phyloP scores from a whole-genome alignment of 106 monocot genomes.

The Iris macrosiphon region DNA sequence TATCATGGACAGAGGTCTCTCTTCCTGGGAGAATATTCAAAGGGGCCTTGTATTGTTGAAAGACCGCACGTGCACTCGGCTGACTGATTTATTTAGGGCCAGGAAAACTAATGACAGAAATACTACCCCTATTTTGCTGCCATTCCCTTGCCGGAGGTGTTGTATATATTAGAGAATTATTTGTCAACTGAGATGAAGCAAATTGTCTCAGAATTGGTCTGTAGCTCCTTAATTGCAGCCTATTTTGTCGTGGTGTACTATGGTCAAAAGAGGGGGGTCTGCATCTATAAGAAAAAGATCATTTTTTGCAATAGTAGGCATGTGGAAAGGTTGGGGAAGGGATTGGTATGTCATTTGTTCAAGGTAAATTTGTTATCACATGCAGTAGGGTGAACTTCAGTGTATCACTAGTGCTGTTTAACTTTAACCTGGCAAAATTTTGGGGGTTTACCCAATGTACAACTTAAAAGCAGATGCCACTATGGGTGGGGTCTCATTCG shows the following conservation, averaged over 20 bases:
- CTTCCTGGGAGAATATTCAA: not conserved
- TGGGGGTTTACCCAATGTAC: too few relatives aligned
- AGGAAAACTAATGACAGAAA: not conserved
- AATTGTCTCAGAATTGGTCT: conserved; percentile 2
- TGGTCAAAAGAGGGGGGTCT: conserved; percentile 2
- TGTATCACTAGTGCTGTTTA: too few relatives aligned
- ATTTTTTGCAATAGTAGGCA: too few relatives aligned
- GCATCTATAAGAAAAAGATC: too few relatives aligned
- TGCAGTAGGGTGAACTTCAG: too few relatives aligned
- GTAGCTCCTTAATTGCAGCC: not conserved
- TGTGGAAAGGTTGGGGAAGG: too few relatives aligned
- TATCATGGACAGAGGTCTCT: too few relatives aligned
- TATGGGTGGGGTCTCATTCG: too few relatives aligned
- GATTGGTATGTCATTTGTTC: too few relatives aligned
- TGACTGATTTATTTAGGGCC: not conserved
- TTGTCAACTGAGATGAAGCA: not conserved
- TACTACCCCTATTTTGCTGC: conserved; percentile 5
- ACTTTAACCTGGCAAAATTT: too few relatives aligned
- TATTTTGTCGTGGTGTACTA: conserved; percentile 1
- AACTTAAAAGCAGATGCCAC: too few relatives aligned
- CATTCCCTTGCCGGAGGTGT: conserved; percentile 1
- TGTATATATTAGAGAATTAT: conserved; percentile 12
- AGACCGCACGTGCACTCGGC: not conserved
- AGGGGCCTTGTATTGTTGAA: not conserved
- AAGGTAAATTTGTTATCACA: too few relatives aligned